Conservation (phyloP, 2,329 filamentous ascomycete genomes). For the Zasmidium angulare region DNA sequence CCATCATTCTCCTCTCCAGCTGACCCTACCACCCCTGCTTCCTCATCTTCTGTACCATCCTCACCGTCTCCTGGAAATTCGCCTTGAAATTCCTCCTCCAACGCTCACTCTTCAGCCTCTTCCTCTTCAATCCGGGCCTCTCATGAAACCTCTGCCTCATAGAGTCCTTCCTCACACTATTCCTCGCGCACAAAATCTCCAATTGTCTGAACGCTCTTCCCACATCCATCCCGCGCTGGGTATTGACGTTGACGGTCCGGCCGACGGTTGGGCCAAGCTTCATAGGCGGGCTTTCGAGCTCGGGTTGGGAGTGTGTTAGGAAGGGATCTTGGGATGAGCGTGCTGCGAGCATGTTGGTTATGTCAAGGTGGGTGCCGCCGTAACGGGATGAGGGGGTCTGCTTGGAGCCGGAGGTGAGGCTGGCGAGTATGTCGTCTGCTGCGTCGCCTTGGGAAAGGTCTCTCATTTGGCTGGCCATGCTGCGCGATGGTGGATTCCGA, state of each 20-base stretch:
- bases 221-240: conserved; percentile 43
- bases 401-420: background rate
- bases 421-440: conserved; percentile 17
- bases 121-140: conserved; percentile 72
- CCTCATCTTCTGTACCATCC: conserved; percentile 67
- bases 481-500: conserved; percentile 16
- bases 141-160: conserved; percentile 69
- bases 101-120: conserved; percentile 68
- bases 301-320: too few species aligned
- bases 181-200: conserved; percentile 48
- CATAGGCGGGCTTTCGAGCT: conserved; percentile 22
- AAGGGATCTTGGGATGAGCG: too few species aligned
- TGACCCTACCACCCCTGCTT: conserved; percentile 79
- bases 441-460: conserved; percentile 8
- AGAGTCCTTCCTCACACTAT: conserved; percentile 59
- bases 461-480: conserved; percentile 8
- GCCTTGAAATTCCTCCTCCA: conserved; percentile 69
- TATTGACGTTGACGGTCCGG: conserved; percentile 40
- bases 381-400: too few species aligned
- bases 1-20: too few species aligned
- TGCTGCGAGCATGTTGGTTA: too few species aligned
- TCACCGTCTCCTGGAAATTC: conserved; percentile 65
- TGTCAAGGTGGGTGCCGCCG: too few species aligned
- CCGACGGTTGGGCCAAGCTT: conserved; percentile 42
- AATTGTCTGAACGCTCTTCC: conserved; percentile 49